Base-by-base conservation (phyloP, 805 yeast genomes). In the Tetrapisispora taiwanensis region DNA sequence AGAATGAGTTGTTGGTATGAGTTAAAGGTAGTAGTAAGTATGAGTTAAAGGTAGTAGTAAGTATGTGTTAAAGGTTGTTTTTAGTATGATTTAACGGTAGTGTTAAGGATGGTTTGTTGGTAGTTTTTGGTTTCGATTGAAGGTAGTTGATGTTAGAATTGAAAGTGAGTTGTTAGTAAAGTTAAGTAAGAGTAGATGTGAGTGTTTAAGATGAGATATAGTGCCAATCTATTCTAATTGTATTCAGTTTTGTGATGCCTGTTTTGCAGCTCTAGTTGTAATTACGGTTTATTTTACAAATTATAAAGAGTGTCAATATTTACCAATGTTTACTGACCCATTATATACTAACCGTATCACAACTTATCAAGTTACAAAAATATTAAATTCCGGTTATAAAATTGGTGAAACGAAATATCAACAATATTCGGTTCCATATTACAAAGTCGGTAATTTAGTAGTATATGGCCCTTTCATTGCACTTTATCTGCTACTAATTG, bases 361-460 rank as follows among this genome's bases (percentile, higher is more conserved):
- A 24, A 47, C 63, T 0, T 79, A 67, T 56, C 62, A 71, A 18
- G 75, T 78, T 35, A 66, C 68, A 15, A 56, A 69, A 43, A 68
- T 79, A 15, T 55, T 79, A 36, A 60, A 71, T 41, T 62, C 57
- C 3, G 58, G 72, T 15, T 71, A 70, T 46, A 51, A 56, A 15
- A 68, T 79, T 38, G 81, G 78, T 52, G 48, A 59, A 19, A 56
- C 51, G 2, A 72, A 71, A 51, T 79, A 78, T 55, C 64, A 67
- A 44, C 47, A 58, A n/a, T 73, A 77, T 48, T 81, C 84, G 1
- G 81, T 83, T 8, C 86, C 87, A 8, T 80, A 72, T 59, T 78
- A 76, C 54, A 56, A 76, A 26, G 84, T 86, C 6, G 84, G 79
- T 1, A 75, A 75, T 55, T 60, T 79, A 47, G 75, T 79, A 9